Evolutionary conservation across 495 filamentous ascomycete genomes (phyloP).

Genomic region (Aspergillus bridgeri): DNA sequence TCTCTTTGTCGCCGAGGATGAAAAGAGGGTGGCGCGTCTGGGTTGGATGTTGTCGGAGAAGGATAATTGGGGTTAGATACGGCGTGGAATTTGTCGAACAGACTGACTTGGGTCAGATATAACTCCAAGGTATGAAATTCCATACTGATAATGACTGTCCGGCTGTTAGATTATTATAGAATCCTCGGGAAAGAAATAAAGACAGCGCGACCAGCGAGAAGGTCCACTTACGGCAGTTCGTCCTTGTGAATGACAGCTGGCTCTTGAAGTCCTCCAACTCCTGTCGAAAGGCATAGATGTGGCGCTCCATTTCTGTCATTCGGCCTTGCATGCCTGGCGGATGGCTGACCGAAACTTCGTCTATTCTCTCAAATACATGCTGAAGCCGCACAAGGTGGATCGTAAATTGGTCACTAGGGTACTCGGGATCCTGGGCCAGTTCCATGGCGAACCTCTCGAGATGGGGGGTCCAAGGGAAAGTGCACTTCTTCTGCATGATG

Average conservation of each 20-base stretch:
- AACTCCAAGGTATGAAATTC: background rate
- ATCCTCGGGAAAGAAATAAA: too few species aligned
- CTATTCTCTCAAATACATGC: background rate
- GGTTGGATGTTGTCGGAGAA: constrained; percentile 15
- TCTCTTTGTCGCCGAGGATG: background rate
- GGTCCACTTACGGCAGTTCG: background rate
- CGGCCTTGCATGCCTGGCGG: background rate
- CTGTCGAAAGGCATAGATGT: background rate
- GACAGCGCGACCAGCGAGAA: too few species aligned
- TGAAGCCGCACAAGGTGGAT: background rate
- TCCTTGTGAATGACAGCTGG: background rate
- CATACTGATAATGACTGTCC: background rate
- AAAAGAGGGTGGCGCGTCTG: background rate
- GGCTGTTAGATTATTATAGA: background rate
- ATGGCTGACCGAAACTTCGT: background rate
- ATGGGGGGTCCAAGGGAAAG: background rate
- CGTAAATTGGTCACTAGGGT: background rate
- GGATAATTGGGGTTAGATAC: background rate
- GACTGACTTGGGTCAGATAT: background rate
- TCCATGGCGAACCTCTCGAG: background rate
- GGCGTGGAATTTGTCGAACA: background rate
- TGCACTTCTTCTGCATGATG: background rate
- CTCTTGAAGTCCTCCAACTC: background rate
- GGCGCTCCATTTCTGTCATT: background rate
- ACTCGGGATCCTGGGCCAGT: background rate